Evolutionary conservation across 2,329 filamentous ascomycete genomes (phyloP).

Genomic region (Aureobasidium uvarum): DNA sequence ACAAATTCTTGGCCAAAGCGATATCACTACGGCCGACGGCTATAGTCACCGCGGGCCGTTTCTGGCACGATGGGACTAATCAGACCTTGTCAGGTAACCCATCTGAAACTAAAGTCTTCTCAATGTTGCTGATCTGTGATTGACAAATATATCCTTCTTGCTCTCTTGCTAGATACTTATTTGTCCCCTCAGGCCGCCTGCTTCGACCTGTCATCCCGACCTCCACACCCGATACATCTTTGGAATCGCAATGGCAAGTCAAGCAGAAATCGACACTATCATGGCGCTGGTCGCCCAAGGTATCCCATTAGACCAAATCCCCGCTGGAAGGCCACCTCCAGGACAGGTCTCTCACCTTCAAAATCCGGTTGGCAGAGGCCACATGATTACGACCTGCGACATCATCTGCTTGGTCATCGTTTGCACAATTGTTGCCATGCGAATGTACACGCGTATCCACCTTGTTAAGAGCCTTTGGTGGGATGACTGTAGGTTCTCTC

Average conservation of each 20-base stretch:
- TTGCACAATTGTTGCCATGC: not conserved
- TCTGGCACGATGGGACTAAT: not conserved
- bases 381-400: slow-evolving; percentile 20
- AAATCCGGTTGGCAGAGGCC: not conserved
- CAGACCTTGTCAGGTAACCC: not conserved
- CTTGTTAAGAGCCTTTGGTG: slow-evolving; percentile 18
- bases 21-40: not conserved
- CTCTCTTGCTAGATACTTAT: not conserved
- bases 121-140: not conserved
- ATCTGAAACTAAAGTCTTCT: not conserved
- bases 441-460: slow-evolving; percentile 15
- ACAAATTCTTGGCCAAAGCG: not conserved
- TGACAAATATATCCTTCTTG: not conserved
- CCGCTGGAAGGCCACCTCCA: not conserved
- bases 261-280: not conserved
- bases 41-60: not conserved
- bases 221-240: not conserved
- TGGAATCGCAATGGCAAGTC: not conserved
- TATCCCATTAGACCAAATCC: not conserved
- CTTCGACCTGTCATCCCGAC: not conserved
- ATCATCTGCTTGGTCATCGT: slow-evolving; percentile 15
- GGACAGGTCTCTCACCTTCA: slow-evolving; percentile 6
- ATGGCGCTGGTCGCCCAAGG: not conserved
- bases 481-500: slow-evolving; percentile 23
- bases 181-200: not conserved